Conservation (phyloP, 1,139 yeast genomes). For the Casaregolazyma lundiana region DNA sequence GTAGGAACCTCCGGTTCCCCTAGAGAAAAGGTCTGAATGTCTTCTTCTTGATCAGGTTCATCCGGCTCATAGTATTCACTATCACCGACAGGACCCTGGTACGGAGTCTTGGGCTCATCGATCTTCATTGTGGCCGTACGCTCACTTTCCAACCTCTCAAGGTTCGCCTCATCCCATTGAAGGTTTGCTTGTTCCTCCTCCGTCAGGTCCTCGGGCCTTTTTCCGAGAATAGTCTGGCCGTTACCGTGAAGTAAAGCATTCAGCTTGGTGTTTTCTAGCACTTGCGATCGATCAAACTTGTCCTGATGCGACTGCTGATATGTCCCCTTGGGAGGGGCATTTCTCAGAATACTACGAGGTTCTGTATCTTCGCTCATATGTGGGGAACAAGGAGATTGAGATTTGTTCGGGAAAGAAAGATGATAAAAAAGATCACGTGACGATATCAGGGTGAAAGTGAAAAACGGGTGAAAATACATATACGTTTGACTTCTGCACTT, state of each 20-base stretch:
- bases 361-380: background rate
- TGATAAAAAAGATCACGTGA: no score
- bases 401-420: background rate
- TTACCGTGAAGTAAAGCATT: slow-evolving; percentile 39
- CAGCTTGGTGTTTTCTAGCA: slow-evolving; percentile 44
- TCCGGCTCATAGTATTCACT: slow-evolving; percentile 76
- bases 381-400: background rate
- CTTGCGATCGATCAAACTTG: slow-evolving; percentile 39
- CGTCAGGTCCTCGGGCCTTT: background rate
- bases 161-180: slow-evolving; percentile 71
- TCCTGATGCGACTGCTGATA: slow-evolving; percentile 20
- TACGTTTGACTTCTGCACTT: no score
- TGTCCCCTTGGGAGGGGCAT: slow-evolving; percentile 31
- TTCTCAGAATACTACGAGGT: slow-evolving; percentile 34
- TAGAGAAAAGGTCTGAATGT: slow-evolving; percentile 44
- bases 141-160: slow-evolving; percentile 63
- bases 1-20: slow-evolving; percentile 48
- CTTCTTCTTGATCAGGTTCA: slow-evolving; percentile 48
- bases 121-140: slow-evolving; percentile 75
- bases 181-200: slow-evolving; percentile 36
- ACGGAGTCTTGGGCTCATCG: slow-evolving; percentile 97
- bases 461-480: no score
- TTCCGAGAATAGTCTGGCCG: slow-evolving; percentile 19
- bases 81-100: slow-evolving; percentile 88
- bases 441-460: no score